A percentile compares a stretch with the other conserved stretches of the same genome.
Conservation (phyloP, 345 rosid species). For the Populus deltoides region DNA sequence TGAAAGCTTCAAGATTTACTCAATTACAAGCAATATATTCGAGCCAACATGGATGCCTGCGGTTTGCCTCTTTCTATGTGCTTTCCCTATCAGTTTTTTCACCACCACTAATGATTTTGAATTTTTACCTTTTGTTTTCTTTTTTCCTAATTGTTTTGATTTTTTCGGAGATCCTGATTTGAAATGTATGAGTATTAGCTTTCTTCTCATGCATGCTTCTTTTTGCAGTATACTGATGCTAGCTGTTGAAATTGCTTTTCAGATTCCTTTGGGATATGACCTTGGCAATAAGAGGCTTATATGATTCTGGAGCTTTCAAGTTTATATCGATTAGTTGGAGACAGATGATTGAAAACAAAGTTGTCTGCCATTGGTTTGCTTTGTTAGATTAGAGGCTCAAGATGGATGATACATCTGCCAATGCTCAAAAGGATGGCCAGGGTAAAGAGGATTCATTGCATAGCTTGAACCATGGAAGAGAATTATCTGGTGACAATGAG, state of each 20-base stretch:
- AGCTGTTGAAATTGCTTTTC: conserved; percentile 22
- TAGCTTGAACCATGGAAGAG: conserved; percentile 21
- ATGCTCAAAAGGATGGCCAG: conserved; percentile 36
- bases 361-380: conserved; percentile 14
- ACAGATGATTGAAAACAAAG: conserved; percentile 24
- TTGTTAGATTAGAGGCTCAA: conserved; percentile 14
- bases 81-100: neutral
- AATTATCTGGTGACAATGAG: conserved; percentile 17
- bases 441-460: conserved; percentile 43
- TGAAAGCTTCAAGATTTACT: neutral
- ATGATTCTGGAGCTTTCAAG: neutral
- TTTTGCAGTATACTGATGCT: conserved; percentile 12
- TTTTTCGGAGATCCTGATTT: conserved; percentile 5
- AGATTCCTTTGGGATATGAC: conserved; percentile 27
- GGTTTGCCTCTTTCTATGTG: neutral
- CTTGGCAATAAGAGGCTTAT: conserved; percentile 8
- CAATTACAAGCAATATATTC: neutral
- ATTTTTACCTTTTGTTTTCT: neutral
- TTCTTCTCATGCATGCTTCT: conserved; percentile 3
- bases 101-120: neutral
- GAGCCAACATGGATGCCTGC: neutral
- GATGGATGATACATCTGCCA: conserved; percentile 49
- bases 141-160: neutral
- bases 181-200: conserved; percentile 4
- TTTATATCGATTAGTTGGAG: conserved; percentile 12